These are phyloP conservation scores for Tephrocybe sp. DNA, from an alignment of 768 basidiomycete species.

Conservation along the genomic window DNA sequence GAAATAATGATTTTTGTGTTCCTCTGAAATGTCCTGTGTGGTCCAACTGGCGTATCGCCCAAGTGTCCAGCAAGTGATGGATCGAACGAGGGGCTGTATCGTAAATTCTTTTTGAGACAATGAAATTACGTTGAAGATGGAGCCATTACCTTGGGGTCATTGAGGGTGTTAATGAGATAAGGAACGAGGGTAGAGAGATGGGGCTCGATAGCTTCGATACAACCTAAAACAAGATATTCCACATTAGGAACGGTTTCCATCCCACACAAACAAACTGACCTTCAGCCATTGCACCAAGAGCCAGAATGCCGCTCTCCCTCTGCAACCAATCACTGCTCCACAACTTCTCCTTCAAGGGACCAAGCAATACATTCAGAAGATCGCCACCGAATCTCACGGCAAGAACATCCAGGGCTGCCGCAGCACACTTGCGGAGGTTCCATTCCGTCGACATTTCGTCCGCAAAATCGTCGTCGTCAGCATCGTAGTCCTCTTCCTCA, in stretches of 20 bases:
- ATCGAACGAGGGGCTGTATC: conserved; percentile 87
- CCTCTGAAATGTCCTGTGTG: conserved; percentile 78
- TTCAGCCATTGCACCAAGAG: conserved; percentile 97
- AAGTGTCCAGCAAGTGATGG: conserved; percentile 99
- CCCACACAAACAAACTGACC: conserved; percentile 43
- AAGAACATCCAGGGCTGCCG: conserved; percentile 94
- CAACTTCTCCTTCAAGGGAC: conserved; percentile 88
- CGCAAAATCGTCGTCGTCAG: conserved; percentile 89
- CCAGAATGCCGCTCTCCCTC: conserved; percentile 92
- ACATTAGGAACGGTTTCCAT: not conserved
- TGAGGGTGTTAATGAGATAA: conserved; percentile 86
- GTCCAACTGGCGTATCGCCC: conserved; percentile 98
- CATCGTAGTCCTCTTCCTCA: conserved; percentile 84
- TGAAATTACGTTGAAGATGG: conserved; percentile 6
- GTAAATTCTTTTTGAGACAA: conserved; percentile 10
- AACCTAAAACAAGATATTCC: conserved; percentile 53
- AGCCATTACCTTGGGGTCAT: conserved; percentile 79
- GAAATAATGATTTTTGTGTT: conserved; percentile 88
- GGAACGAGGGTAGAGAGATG: conserved; percentile 93
- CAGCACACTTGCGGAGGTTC: conserved; percentile 98
- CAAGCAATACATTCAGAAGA: conserved; percentile 82
- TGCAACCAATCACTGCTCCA: conserved; percentile 94
- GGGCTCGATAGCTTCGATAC: conserved; percentile 93
- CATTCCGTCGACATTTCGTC: conserved; percentile 98
- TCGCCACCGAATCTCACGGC: conserved; percentile 92